Evolutionary conservation across 352 stramenopile genomes (phyloP).

Genomic region (Poterioochromonas sp.): DNA sequence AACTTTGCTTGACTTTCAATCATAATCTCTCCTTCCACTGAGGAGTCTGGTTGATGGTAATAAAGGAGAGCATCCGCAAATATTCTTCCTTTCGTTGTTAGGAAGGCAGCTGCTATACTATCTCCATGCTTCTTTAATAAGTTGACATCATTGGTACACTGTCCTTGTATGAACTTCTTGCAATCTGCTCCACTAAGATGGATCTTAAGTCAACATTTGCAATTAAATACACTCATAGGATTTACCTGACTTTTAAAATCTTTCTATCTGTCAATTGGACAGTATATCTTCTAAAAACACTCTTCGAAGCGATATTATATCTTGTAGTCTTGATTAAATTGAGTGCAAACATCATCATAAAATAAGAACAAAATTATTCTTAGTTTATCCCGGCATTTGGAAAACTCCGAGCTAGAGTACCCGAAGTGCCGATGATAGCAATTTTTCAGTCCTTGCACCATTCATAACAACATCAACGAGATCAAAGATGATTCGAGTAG

Average conservation of each 20-base stretch:
- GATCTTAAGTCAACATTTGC: background rate
- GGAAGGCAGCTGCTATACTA: constrained; percentile 31
- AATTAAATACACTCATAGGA: too few relatives aligned
- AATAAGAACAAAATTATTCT: too few relatives aligned
- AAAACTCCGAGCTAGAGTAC: too few relatives aligned
- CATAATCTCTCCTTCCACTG: background rate
- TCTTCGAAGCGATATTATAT: too few relatives aligned
- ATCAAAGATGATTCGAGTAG: background rate
- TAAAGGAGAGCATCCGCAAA: constrained; percentile 33
- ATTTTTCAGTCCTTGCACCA: too few relatives aligned
- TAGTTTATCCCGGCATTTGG: too few relatives aligned
- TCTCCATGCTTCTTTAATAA: background rate
- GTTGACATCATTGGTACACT: constrained; percentile 36
- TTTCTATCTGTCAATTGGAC: too few relatives aligned
- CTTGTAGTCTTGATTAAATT: too few relatives aligned
- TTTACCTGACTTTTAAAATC: too few relatives aligned
- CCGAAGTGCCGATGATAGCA: too few relatives aligned
- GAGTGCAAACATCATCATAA: too few relatives aligned
- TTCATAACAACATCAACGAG: background rate
- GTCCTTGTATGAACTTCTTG: constrained; percentile 38
- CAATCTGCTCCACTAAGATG: constrained; percentile 6
- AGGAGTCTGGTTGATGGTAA: background rate
- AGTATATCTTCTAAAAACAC: too few relatives aligned
- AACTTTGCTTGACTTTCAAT: constrained; percentile 4
- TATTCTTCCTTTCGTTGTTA: constrained; percentile 40